phyloP scores from a whole-genome alignment of 768 basidiomycete species.

The Trametes punicea region DNA sequence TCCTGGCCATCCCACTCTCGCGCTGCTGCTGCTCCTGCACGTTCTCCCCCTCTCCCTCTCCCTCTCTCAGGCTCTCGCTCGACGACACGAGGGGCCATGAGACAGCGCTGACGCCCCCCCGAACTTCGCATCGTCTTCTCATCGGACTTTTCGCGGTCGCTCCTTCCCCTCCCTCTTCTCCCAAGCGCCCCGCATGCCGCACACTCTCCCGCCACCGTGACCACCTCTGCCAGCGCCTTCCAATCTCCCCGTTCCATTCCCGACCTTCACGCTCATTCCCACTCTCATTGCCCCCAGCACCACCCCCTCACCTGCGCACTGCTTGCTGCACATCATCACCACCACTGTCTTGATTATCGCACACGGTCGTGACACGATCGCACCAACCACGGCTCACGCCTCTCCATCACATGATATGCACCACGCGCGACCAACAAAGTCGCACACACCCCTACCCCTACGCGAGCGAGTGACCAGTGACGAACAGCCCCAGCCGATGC shows the following conservation, averaged over 20 bases:
- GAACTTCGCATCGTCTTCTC: conserved; percentile 16
- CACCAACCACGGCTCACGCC: not conserved
- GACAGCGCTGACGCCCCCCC: conserved; percentile 3
- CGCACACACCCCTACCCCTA: too few relatives aligned
- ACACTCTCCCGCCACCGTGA: not conserved
- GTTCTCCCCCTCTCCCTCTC: too few relatives aligned
- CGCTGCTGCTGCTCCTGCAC: not conserved
- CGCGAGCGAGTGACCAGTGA: not conserved
- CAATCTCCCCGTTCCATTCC: conserved; percentile 7
- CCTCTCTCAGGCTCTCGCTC: not conserved
- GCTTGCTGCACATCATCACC: not conserved
- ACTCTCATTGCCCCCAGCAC: not conserved
- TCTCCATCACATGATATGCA: conserved; percentile 1
- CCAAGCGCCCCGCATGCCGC: not conserved
- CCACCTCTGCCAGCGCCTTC: not conserved
- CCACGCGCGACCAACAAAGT: not conserved
- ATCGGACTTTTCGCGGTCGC: conserved; percentile 19
- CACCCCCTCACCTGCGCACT: not conserved
- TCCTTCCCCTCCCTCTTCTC: not conserved
- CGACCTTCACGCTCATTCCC: conserved; percentile 4
- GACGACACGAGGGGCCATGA: not conserved
- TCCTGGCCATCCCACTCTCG: too few relatives aligned
- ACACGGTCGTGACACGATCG: not conserved
- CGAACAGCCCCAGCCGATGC: not conserved
- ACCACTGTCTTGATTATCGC: not conserved